A percentile compares a stretch with the other conserved stretches of the same genome.
Conservation (phyloP, 129 eudicot species). For the Centella asiatica region DNA sequence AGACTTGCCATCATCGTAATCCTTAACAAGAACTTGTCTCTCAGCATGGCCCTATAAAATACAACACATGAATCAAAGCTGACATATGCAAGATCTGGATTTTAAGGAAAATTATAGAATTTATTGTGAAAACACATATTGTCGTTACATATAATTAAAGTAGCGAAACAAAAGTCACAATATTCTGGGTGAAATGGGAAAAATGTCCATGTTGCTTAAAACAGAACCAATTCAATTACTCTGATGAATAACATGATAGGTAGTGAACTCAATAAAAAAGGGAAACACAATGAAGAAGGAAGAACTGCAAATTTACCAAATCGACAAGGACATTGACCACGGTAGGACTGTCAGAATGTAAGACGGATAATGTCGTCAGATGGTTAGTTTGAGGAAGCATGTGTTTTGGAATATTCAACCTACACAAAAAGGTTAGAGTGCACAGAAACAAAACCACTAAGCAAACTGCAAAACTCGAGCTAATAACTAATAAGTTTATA, state of each 20-base stretch:
- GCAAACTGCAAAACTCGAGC: too few species aligned
- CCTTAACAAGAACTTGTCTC: conserved; percentile 84
- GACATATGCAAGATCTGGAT: not conserved
- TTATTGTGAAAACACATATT: too few species aligned
- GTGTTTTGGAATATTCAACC: conserved; percentile 65
- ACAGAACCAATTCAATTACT: not conserved
- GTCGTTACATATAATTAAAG: not conserved
- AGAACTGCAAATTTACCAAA: conserved; percentile 37
- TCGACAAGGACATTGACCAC: conserved; percentile 79
- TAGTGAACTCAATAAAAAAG: not conserved
- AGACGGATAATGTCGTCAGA: conserved; percentile 68
- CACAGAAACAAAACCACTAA: conserved; percentile 2
- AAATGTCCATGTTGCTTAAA: not conserved
- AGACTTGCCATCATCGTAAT: conserved; percentile 63
- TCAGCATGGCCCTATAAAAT: conserved; percentile 66
- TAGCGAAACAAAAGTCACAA: not conserved
- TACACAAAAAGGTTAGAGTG: conserved; percentile 23
- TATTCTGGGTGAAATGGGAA: not conserved
- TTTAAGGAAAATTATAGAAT: too few species aligned
- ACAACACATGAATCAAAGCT: not conserved
- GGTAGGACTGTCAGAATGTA: conserved; percentile 72
- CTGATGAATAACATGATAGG: not conserved
- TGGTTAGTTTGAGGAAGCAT: conserved; percentile 90
- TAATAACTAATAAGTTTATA: too few species aligned
- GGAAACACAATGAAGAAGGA: not conserved